A percentile compares a stretch with the other conserved stretches of the same genome.
Evolutionary conservation across 495 filamentous ascomycete genomes (phyloP).

Genomic region (Rusavskia elegans): DNA sequence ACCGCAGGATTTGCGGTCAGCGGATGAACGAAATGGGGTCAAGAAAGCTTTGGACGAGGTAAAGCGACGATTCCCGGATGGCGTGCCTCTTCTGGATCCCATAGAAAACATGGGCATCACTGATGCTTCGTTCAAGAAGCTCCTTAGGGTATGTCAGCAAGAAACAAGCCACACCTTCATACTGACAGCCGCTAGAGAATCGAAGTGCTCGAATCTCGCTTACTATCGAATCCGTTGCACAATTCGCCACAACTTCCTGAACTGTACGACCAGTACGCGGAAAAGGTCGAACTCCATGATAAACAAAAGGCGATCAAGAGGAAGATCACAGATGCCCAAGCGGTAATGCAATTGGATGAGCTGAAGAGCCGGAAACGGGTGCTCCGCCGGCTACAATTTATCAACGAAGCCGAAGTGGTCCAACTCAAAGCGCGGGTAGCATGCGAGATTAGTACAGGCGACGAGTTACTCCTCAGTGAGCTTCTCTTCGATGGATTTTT

Average conservation of each 20-base stretch:
- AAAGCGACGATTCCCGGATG: constrained; percentile 77
- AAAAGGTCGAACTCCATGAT: constrained; percentile 56
- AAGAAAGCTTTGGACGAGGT: constrained; percentile 60
- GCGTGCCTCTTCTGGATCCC: constrained; percentile 73
- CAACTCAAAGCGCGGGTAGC: constrained; percentile 91
- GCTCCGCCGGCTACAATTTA: constrained; percentile 87
- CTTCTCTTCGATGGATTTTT: constrained; percentile 95
- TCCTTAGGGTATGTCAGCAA: constrained; percentile 46
- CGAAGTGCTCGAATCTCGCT: constrained; percentile 81
- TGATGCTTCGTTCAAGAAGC: constrained; percentile 83
- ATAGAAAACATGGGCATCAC: constrained; percentile 89
- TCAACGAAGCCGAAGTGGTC: constrained; percentile 86
- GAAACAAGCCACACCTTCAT: neutral
- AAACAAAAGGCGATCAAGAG: constrained; percentile 80
- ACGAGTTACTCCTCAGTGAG: constrained; percentile 83
- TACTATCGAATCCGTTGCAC: constrained; percentile 80
- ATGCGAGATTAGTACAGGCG: constrained; percentile 89
- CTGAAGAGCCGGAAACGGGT: constrained; percentile 91
- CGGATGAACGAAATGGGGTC: constrained; percentile 44
- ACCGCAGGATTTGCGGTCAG: constrained; percentile 50
- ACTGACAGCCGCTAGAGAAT: constrained; percentile 48
- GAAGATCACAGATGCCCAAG: constrained; percentile 64
- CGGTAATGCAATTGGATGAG: constrained; percentile 84
- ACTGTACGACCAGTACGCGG: constrained; percentile 68
- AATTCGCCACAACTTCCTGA: constrained; percentile 67